Evolutionary conservation across 148 eudicot genomes (phyloP), one percentile per base, ranked within the genome.

Genomic region (Chenopodium berlandieri): DNA sequence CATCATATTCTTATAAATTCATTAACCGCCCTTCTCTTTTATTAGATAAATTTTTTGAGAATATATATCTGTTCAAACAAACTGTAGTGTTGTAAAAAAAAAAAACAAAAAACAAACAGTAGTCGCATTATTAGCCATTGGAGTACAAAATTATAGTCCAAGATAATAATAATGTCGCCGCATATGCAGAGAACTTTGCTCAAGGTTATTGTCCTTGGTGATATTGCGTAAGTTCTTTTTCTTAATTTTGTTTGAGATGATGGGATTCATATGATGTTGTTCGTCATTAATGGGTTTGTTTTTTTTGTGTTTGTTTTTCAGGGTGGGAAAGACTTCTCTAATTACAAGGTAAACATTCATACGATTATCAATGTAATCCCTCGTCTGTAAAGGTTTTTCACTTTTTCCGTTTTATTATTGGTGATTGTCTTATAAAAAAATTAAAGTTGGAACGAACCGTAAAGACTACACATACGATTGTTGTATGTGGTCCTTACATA

Each of bases 241-340:
- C 2, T 60, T n/a, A 56, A 3, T 47, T 48, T 1, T 19, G 27
- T 56, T 16, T 75, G 44, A 37, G 44, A 37, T 37, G 44, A 37
- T 37, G 44, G 7, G 44, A 37, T 37, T 37, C 6, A 37, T 37
- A 37, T 37, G 44, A 37, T 54, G 20, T 23, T 23, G n/a, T 48
- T 10, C 10, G 9, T 30, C 11, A 72, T 67, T 67, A 20, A 78
- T 78, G n/a, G 30, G 32, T 63, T 4, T 71, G 17, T 17, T 37
- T 20, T 19, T 12, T 54, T 12, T 31, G 7, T 65, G 40, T 77
- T 32, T 50, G 34, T 25, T 54, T 37, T 79, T 62, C 14, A 90
- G 93, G 82, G 93, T 90, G 13, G 93, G 93, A 25, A 90, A 90
- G 86, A 90, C 93, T 0, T 89, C 90, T 30, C 85, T 90, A 79